Percentiles rank a stretch among this genome's conserved stretches.
Conservation (phyloP, 2,329 filamentous ascomycete genomes). For the Elsinoe arachidis region DNA sequence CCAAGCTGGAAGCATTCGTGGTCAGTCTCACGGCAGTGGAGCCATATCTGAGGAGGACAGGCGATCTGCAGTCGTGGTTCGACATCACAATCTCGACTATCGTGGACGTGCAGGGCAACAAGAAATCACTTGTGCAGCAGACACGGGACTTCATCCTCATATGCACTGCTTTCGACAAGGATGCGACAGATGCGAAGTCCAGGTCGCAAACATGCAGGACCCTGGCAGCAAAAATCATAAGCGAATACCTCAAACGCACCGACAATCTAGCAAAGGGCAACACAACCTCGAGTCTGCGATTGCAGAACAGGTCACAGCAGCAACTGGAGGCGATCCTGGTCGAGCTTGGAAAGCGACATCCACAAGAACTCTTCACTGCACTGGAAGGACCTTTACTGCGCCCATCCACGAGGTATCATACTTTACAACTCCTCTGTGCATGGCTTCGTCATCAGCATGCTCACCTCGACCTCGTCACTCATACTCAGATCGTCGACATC, state of each 20-base stretch:
- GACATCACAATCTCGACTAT: constrained; percentile 52
- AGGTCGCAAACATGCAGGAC: constrained; percentile 37
- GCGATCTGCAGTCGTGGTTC: constrained; percentile 64
- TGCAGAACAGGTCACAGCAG: constrained; percentile 35
- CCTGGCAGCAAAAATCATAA: constrained; percentile 47
- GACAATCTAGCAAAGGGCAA: constrained; percentile 30
- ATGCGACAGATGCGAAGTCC: constrained; percentile 43
- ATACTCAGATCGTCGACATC: constrained; percentile 63
- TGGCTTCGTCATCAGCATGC: constrained; percentile 72
- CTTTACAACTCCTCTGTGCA: constrained; percentile 58
- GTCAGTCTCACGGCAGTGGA: constrained; percentile 56
- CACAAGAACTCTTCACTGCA: constrained; percentile 54
- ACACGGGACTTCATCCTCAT: constrained; percentile 56
- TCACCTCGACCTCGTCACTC: constrained; percentile 63
- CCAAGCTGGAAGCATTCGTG: constrained; percentile 59
- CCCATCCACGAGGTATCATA: constrained; percentile 54
- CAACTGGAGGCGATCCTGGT: constrained; percentile 47
- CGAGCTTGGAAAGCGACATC: constrained; percentile 59
- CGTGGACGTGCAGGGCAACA: constrained; percentile 48
- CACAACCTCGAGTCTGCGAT: constrained; percentile 20
- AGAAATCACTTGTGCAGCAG: constrained; percentile 56
- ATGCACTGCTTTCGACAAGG: constrained; percentile 55
- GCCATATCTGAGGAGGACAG: constrained; percentile 54
- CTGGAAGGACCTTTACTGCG: constrained; percentile 59
- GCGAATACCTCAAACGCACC: constrained; percentile 36